Conservation (phyloP, 2,329 filamentous ascomycete species). For the Cladosporium sp. region DNA sequence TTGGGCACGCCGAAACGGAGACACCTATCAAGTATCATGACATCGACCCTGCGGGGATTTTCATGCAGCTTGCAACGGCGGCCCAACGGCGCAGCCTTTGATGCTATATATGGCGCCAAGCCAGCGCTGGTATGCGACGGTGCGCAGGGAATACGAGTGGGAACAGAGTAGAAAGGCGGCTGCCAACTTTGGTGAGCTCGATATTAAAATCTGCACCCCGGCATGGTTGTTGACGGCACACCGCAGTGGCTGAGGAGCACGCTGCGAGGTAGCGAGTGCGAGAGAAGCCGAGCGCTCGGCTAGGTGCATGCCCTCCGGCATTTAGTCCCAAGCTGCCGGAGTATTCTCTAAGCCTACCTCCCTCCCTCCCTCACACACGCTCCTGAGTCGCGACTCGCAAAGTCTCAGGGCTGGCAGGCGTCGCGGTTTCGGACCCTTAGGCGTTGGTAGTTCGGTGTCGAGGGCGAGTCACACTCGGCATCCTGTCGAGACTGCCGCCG, state of each 20-base stretch:
- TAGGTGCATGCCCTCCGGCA: constrained; percentile 3
- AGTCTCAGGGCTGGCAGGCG: background rate
- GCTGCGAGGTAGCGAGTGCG: constrained; percentile 1
- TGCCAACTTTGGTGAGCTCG: background rate
- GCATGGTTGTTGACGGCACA: background rate
- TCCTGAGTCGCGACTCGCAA: constrained; percentile 2
- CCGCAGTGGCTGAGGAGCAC: background rate
- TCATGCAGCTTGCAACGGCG: constrained; percentile 8
- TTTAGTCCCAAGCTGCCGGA: constrained; percentile 2
- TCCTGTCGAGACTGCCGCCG: background rate
- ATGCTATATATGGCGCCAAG: constrained; percentile 9
- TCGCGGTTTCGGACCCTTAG: constrained; percentile 3
- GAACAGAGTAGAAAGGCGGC: background rate
- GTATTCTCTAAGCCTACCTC: background rate
- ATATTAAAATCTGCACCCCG: constrained; percentile 1
- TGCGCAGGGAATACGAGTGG: constrained; percentile 1
- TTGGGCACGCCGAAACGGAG: background rate
- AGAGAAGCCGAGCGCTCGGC: constrained; percentile 4
- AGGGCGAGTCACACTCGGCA: background rate
- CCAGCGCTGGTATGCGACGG: background rate
- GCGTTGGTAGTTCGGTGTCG: background rate
- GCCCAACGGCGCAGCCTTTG: constrained; percentile 5
- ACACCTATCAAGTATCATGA: background rate
- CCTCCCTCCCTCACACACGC: background rate
- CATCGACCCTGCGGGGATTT: constrained; percentile 2